phyloP scores from a whole-genome alignment of 352 stramenopile species.

The Pythium myriotylum region DNA sequence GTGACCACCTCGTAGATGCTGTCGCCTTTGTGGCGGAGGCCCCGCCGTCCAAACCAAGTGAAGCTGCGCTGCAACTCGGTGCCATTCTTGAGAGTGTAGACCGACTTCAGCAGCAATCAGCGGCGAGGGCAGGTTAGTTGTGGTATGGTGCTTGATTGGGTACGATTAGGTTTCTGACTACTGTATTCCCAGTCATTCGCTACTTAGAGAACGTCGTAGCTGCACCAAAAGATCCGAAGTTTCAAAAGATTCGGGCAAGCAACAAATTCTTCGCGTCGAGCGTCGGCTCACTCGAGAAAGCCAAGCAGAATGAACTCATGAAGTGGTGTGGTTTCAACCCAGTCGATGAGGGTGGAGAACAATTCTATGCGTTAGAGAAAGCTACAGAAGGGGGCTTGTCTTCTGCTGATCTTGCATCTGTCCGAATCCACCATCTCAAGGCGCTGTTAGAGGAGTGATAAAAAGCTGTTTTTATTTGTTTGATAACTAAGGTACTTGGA shows the following conservation, averaged over 20 bases:
- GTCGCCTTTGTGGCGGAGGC: conserved; percentile 48
- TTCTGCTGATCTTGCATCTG: background rate
- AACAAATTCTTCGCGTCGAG: conserved; percentile 76
- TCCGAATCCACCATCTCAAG: conserved; percentile 15
- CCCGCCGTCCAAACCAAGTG: background rate
- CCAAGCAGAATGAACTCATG: conserved; percentile 27
- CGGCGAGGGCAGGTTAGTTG: conserved; percentile 15
- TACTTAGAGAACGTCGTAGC: conserved; percentile 73
- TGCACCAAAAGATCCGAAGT: conserved; percentile 59
- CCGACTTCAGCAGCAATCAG: background rate
- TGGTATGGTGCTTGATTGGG: background rate
- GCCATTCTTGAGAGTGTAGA: conserved; percentile 6
- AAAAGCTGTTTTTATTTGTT: background rate
- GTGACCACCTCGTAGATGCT: conserved; percentile 68
- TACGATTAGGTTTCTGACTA: background rate
- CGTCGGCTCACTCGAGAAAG: conserved; percentile 31
- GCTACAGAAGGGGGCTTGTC: background rate
- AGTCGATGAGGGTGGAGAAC: conserved; percentile 29
- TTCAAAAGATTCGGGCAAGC: conserved; percentile 67
- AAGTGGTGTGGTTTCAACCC: conserved; percentile 61
- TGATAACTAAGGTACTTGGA: background rate
- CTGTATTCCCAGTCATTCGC: conserved; percentile 34
- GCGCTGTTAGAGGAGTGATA: background rate
- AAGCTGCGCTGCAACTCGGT: conserved; percentile 1
- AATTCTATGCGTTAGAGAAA: conserved; percentile 44